Base-by-base conservation (phyloP, 1,284 basidiomycete genomes). In the Microbotryum saponariae region DNA sequence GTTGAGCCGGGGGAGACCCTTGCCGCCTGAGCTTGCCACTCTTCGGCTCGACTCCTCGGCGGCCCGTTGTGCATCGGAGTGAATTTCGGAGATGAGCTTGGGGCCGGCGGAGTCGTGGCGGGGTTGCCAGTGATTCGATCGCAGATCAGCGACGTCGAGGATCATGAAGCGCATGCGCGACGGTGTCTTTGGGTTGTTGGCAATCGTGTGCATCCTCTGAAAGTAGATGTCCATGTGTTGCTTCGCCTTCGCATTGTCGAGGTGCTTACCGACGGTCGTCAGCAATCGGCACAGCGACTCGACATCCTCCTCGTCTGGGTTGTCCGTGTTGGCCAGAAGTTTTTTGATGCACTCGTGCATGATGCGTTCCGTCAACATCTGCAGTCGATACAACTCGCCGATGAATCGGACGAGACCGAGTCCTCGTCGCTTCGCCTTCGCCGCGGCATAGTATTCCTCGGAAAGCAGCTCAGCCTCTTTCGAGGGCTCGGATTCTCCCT, bases 291-390 rank as follows among this genome's bases (percentile, higher is more conserved):
- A 96, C 66, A 97, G 82, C 54, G 87, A 91, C 80, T 97, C 94
- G 70, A 97, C 89, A 74, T 97, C 92, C 78, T 97, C 94, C 77
- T 97, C 94, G 74, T 97, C 91, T 0, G 93, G 93, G 73, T 90
- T 89, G 64, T 90, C 86, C 62, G 93, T 87, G 74, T 97, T 96
- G 66, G 86, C 83, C 29, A 97, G 81, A 8, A 97, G 82, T 77
- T 92, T 91, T 82, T 92, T 89, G 74, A 97, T 86, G 79, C 93
- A 97, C 74, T 91, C 86, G 77, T 92, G 88, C 87, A 98, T 97
- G 77, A 94, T 93, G 69, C 88, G 84, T 77, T 91, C 89, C 51
- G 89, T 91, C 59, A 96, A 80, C 89, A 96, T 94, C 76, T 87
- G 86, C 46, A 97, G 80, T 80, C 97, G 97, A 86, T 92, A 97